Percentiles rank a stretch among this genome's conserved stretches.
Conservation (phyloP, 2,329 filamentous ascomycete species). For the Beauveria brongniartii region DNA sequence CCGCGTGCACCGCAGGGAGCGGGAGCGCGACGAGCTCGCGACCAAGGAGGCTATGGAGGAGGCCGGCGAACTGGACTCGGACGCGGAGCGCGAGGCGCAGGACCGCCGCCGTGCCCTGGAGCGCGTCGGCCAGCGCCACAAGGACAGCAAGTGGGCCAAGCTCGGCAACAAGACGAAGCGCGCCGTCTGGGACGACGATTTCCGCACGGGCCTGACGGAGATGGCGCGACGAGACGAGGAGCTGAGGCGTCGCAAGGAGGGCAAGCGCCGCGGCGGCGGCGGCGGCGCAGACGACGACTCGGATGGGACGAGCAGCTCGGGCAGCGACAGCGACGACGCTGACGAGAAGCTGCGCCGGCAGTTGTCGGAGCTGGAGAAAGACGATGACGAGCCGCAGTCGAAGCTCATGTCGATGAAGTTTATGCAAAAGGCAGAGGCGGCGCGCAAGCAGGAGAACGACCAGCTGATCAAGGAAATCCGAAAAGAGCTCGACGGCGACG, state of each 20-base stretch:
- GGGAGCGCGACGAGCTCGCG: constrained; percentile 45
- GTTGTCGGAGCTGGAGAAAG: constrained; percentile 34
- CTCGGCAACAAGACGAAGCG: constrained; percentile 69
- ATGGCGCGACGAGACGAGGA: constrained; percentile 80
- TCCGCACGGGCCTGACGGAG: constrained; percentile 66
- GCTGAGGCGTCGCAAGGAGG: constrained; percentile 69
- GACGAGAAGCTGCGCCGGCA: constrained; percentile 46
- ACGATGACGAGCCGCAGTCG: constrained; percentile 48
- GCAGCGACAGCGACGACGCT: constrained; percentile 42
- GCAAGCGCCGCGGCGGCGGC: constrained; percentile 44
- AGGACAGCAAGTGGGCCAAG: constrained; percentile 90
- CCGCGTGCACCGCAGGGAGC: constrained; percentile 76
- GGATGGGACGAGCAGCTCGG: constrained; percentile 32
- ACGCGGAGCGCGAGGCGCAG: constrained; percentile 53
- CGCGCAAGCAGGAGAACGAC: constrained; percentile 72
- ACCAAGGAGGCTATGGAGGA: constrained; percentile 44
- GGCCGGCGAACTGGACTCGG: constrained; percentile 54
- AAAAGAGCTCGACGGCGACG: constrained; percentile 60
- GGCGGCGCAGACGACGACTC: constrained; percentile 40
- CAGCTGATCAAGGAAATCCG: constrained; percentile 62
- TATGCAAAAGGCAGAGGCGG: constrained; percentile 82
- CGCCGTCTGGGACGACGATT: constrained; percentile 83
- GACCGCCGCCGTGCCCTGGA: constrained; percentile 75
- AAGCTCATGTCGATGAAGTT: constrained; percentile 82
- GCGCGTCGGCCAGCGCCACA: constrained; percentile 76